Evolutionary conservation across 306 rosid genomes (phyloP), one percentile per base, ranked within the genome.

Genomic region (Coriaria nepalensis): DNA sequence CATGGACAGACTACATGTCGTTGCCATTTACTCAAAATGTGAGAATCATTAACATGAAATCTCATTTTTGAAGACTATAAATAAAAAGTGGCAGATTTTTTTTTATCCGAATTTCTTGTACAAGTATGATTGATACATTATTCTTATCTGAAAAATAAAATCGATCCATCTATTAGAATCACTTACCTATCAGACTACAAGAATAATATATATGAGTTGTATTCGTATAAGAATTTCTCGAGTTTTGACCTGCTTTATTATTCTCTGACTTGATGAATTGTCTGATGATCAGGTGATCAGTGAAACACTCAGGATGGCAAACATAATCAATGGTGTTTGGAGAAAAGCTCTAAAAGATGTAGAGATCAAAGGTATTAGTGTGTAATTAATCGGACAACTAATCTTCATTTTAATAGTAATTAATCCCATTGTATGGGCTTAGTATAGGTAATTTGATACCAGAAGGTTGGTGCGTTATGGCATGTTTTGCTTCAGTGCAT

Each of bases 221-320:
- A 20, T 3, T 20, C 29, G 29, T 20, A 3, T 3, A 20, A 1
- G 29, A 3, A 20, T 20, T 20, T 20, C 3, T 20, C 29, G 29
- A 20, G 29, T 20, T 20, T 20, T 20, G 1, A 8, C 35, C 40
- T 4, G 39, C 42, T 37, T 68, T 44, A 13, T 51, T 37, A 5
- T 32, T 44, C 44, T 29, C 8, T 57, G 3, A 20, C 29, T 20
- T 33, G 45, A 35, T 49, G 33, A 9, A 34, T 40, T 43, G 20
- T 40, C 32, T 44, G 37, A 43, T 5, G 36, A 2, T 9, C 49
- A 90, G 98, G 98, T 85, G 43, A 85, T 90, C 6, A 85, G 79
- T 54, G 98, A 90, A 71, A 90, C 96, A 42, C 90, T 90, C 45
- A 75, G 96, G 77, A 65, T 90, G 79, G 84, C 94, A 49, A 85